A percentile compares a stretch with the other conserved stretches of the same genome.
Evolutionary conservation across 257 asterid genomes (phyloP).

Genomic region (Solanum chiquidenum): DNA sequence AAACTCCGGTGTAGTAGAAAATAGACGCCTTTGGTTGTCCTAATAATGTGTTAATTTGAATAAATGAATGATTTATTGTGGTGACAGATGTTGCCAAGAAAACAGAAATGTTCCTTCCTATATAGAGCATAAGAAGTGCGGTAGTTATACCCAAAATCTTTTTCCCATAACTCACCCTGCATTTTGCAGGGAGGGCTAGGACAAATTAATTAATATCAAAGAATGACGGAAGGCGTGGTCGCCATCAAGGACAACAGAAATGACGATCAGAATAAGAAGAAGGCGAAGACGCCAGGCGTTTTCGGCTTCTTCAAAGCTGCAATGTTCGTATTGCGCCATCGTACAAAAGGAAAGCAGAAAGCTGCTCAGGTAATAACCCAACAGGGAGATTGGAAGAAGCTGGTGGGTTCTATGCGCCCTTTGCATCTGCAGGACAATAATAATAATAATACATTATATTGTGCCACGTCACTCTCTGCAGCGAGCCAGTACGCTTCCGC

Average conservation of each 20-base stretch:
- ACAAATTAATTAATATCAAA: neutral
- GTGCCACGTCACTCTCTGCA: neutral
- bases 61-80: neutral
- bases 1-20: neutral
- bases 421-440: constrained; percentile 6
- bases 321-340: neutral
- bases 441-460: neutral
- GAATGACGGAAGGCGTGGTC: neutral
- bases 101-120: neutral
- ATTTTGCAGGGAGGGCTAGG: neutral
- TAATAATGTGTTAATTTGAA: neutral
- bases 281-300: neutral
- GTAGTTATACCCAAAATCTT: neutral
- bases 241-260: neutral
- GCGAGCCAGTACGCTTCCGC: constrained; percentile 43
- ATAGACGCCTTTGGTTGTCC: neutral
- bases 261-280: neutral
- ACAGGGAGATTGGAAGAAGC: constrained; percentile 11
- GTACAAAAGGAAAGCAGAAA: neutral
- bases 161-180: neutral
- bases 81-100: neutral
- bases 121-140: neutral
- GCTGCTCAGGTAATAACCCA: neutral
- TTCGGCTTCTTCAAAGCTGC: constrained; percentile 13
- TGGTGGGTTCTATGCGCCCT: constrained; percentile 16